Base-by-base conservation (phyloP, 805 yeast species). In the Wickerhamia fluorescens region DNA sequence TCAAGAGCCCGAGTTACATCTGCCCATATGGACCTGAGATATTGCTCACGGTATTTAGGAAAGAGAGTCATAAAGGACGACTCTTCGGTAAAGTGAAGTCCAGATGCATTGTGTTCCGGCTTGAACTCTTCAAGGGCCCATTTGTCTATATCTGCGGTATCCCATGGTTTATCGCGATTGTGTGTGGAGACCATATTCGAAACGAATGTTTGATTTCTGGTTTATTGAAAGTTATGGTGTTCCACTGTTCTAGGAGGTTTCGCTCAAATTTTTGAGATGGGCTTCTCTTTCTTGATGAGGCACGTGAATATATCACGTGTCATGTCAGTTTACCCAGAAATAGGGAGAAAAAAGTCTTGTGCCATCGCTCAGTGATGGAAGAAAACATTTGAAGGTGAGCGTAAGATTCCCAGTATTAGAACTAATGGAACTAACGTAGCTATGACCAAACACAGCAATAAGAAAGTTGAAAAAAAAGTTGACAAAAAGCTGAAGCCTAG, bases 81-180 rank as follows among this genome's bases (percentile, higher is more conserved):
- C 52, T 92, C 98, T 54, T 92, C 98, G n/a, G 94, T 71, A 50
- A 92, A 92, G 12, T 95, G 83, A 26, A 70, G 68, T 1, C 96
- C 96, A 7, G 88, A 74, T 5, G 75, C 77, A 49, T 87, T 85
- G 51, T 92, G 95, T 44, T 86, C 95, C 2, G 86, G 85, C 42
- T 71, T 80, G 66, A 92, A 92, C 33, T 86, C 94, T 20, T 85
- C 95, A 20, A 76, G 66, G 44, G 71, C 66, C 98, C 98, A 89
- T 54, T 89, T 88, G 53, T 88, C 95, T 34, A 88, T 78, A 44
- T 87, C 96, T 13, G 82, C 85, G 7, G 95, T 88, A 52, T 88
- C 97, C 97, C 97, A 88, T 30, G 97, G 97, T 58, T 89, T 89
- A 46, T 92, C 97, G 49, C 77, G 79, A 56, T 92, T 85, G 56